Base-by-base conservation (phyloP, 306 rosid genomes). In the Astragalus membranaceus region DNA sequence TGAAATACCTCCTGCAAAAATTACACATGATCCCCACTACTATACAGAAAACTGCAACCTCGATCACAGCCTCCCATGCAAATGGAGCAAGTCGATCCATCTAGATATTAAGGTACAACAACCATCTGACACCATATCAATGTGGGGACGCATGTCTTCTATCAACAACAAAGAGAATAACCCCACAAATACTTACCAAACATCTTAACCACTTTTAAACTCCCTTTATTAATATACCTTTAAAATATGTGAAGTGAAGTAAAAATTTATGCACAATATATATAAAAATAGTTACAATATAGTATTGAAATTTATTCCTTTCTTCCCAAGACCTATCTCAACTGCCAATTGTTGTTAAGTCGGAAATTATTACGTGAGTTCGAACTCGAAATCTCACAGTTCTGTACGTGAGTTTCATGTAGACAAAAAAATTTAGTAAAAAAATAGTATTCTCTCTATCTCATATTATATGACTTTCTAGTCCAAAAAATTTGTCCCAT, bases 141-240 rank as follows among this genome's bases (percentile, higher is more conserved):
- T 56, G 74, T 65, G 57, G 78, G 78, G 74, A 78, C 78, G 41
- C 0, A 64, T 55, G 78, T 78, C 57, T 17, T 52, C 67, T 50
- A 23, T 48, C 15, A 44, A 35, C 26, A 70, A 70, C 68, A 70
- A 70, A 63, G 72, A 32, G 53, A 44, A 67, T 53, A 67, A 63
- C 56, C 76, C 73, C 67, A 70, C 33, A 52, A 61, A 48, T 3
- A 57, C 17, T 64, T 42, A 26, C 49, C 54, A 62, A 3, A 59
- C 62, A 47, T 11, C 50, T 10, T 17, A 11, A 8, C 73, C 11
- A 13, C 65, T 55, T 42, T 53, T 4, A 53, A 41, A 10, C 69
- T 10, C 46, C 23, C 41, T 35, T 20, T 26, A 26, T 26, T 26
- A 26, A 1, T 60, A 53, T 12, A 41, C 15, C 54, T 9, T 70